Evolutionary conservation across 2,329 filamentous ascomycete genomes (phyloP).

Genomic region (Helotiales sp.): DNA sequence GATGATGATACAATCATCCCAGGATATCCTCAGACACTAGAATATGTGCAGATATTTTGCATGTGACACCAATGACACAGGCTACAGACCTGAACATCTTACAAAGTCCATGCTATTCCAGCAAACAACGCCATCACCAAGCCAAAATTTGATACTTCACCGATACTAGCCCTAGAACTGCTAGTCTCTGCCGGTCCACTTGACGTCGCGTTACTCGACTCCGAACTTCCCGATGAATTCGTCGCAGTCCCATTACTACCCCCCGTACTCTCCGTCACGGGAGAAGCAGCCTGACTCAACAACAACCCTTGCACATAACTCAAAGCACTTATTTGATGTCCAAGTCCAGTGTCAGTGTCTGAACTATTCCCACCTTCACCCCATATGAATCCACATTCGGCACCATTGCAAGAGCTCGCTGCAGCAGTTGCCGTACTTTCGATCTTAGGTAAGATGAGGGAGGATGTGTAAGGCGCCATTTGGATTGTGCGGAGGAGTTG

Average conservation of each 20-base stretch:
- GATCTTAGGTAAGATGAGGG: conserved; percentile 58
- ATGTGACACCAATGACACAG: too few species aligned
- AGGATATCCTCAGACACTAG: too few species aligned
- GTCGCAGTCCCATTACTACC: conserved; percentile 41
- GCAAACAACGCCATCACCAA: neutral
- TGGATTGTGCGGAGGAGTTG: conserved; percentile 63
- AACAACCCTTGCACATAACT: conserved; percentile 48
- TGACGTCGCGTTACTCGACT: neutral
- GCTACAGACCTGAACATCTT: too few species aligned
- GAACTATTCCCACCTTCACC: conserved; percentile 46
- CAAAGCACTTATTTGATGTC: conserved; percentile 57
- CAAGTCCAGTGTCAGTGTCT: conserved; percentile 41
- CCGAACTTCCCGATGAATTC: neutral
- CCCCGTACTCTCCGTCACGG: conserved; percentile 48
- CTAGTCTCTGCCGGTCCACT: neutral
- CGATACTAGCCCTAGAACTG: neutral
- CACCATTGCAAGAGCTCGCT: conserved; percentile 61
- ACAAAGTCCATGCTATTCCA: neutral
- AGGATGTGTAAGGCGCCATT: conserved; percentile 59
- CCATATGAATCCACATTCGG: conserved; percentile 68
- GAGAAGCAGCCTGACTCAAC: conserved; percentile 30
- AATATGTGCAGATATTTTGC: too few species aligned
- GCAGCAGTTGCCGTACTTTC: conserved; percentile 58
- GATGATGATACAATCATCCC: too few species aligned
- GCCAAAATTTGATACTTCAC: neutral